Percentiles rank a stretch among this genome's conserved stretches.
Evolutionary conservation across 805 yeast species (phyloP).

Genomic region (Cyberlindnera bimundalis): DNA sequence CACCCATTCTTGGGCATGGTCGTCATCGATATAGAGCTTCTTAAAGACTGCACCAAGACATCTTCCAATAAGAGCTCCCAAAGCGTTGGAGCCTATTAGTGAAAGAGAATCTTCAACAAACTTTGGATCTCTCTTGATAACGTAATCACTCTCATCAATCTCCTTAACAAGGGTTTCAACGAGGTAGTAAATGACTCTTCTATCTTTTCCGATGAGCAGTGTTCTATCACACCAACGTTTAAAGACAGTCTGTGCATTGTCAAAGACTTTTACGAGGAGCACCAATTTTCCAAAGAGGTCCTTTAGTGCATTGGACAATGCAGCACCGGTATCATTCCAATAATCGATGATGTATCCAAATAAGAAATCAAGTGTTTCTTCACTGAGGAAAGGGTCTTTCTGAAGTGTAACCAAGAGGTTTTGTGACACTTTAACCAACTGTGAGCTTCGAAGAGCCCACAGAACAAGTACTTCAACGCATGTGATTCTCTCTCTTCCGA

Average conservation of each 20-base stretch:
- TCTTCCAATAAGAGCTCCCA: slow-evolving; percentile 68
- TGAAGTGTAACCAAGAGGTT: slow-evolving; percentile 4
- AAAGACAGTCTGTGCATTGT: slow-evolving; percentile 27
- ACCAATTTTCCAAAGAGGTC: slow-evolving; percentile 57
- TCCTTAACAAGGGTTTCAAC: slow-evolving; percentile 54
- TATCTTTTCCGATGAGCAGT: slow-evolving; percentile 43
- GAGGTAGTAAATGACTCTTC: slow-evolving; percentile 60
- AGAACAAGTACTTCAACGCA: slow-evolving; percentile 61
- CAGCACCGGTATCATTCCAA: slow-evolving; percentile 69
- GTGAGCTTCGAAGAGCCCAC: slow-evolving; percentile 58
- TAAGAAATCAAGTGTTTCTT: slow-evolving; percentile 29
- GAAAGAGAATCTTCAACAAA: slow-evolving; percentile 47
- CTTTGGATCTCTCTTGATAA: slow-evolving; percentile 42
- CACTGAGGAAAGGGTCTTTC: slow-evolving; percentile 15
- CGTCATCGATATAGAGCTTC: slow-evolving; percentile 32
- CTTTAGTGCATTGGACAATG: slow-evolving; percentile 64
- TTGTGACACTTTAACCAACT: slow-evolving; percentile 26
- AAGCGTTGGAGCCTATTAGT: slow-evolving; percentile 51
- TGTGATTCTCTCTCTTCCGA: slow-evolving; percentile 36
- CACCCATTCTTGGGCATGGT: slow-evolving; percentile 24
- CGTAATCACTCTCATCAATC: slow-evolving; percentile 34
- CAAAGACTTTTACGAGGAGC: slow-evolving; percentile 33
- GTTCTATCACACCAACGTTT: slow-evolving; percentile 44
- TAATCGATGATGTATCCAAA: slow-evolving; percentile 59
- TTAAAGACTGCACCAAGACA: slow-evolving; percentile 42